phyloP scores from a whole-genome alignment of 164 flowering plant species.

The Saururus chinensis region DNA sequence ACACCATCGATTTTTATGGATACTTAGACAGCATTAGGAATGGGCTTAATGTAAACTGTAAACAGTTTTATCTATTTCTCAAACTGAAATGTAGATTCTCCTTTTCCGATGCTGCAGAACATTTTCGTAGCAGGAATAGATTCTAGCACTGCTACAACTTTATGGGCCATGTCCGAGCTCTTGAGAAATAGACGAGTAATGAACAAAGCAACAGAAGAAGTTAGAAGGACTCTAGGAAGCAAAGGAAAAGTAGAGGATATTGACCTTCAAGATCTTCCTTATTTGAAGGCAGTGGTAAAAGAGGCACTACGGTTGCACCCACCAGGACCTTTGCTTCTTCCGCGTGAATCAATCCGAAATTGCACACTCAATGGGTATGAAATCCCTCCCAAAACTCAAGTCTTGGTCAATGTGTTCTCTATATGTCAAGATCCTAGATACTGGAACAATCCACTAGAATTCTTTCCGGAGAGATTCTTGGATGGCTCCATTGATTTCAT shows the following conservation, averaged over 20 bases:
- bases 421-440: conserved; percentile 23
- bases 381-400: conserved; percentile 11
- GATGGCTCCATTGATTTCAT: conserved; percentile 9
- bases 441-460: conserved; percentile 21
- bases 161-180: conserved; percentile 2
- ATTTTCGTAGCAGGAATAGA: not conserved
- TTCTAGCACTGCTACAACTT: not conserved
- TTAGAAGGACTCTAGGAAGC: too few relatives aligned
- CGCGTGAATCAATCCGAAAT: too few relatives aligned
- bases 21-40: too few relatives aligned
- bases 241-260: too few relatives aligned
- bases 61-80: not conserved
- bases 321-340: too few relatives aligned
- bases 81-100: not conserved
- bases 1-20: too few relatives aligned
- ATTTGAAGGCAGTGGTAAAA: too few relatives aligned
- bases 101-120: not conserved
- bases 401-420: conserved; percentile 14
- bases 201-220: too few relatives aligned
- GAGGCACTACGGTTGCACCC: too few relatives aligned
- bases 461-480: too few relatives aligned
- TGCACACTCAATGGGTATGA: too few relatives aligned
- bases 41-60: not conserved
- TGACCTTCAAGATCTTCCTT: too few relatives aligned
- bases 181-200: not conserved